Evolutionary conservation across 2,329 filamentous ascomycete species (phyloP).

Genomic region (Neurospora crassa): DNA sequence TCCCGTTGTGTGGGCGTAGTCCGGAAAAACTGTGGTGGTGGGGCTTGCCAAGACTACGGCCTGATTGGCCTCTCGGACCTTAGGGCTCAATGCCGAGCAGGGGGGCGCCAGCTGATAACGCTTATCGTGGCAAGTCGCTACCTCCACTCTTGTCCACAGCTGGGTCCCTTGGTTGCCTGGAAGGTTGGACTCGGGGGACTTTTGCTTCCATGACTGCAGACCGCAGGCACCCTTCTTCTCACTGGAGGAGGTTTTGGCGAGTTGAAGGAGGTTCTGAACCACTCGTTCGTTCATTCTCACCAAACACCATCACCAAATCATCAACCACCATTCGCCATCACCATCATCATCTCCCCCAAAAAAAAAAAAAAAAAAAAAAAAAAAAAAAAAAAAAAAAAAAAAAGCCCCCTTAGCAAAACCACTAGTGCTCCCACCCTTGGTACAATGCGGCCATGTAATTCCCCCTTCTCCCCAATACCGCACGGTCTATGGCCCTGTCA

Average conservation of each 20-base stretch:
- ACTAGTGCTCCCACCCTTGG: neutral
- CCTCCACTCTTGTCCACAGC: neutral
- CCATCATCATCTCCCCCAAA: neutral
- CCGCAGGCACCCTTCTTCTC: neutral
- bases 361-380: no score
- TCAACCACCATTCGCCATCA: neutral
- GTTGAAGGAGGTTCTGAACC: neutral
- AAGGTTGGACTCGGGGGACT: neutral
- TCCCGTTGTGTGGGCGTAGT: conserved; percentile 20
- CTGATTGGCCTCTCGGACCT: conserved; percentile 17
- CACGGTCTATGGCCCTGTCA: neutral
- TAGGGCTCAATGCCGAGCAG: conserved; percentile 17
- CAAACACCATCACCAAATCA: neutral
- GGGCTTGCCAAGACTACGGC: conserved; percentile 5
- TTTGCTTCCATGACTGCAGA: neutral
- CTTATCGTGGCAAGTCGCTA: neutral
- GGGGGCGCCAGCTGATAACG: conserved; percentile 9
- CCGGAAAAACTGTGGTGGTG: conserved; percentile 22
- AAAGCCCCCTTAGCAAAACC: neutral
- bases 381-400: neutral
- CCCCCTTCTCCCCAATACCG: neutral
- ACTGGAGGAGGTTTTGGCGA: neutral
- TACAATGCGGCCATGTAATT: neutral
- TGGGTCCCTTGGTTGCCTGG: neutral
- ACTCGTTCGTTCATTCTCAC: neutral